Evolutionary conservation across 441 rosid genomes (phyloP).

Genomic region (Manihot esculenta): DNA sequence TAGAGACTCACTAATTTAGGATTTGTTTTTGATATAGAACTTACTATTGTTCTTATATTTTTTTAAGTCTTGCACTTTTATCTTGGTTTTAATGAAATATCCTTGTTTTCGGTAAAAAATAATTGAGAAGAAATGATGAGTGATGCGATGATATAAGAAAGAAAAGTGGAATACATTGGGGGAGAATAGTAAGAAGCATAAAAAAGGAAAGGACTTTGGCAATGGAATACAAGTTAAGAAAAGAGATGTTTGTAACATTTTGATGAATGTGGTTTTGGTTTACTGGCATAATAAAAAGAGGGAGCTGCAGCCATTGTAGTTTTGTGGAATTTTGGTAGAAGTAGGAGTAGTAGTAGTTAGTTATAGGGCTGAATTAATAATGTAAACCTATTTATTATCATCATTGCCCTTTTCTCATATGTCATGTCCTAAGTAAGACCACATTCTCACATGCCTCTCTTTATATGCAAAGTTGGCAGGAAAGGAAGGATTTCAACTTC

Average conservation of each 20-base stretch:
- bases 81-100: too few species aligned
- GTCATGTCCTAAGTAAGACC: neutral
- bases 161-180: neutral
- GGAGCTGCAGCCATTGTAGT: neutral
- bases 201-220: neutral
- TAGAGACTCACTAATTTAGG: too few species aligned
- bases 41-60: too few species aligned
- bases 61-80: too few species aligned
- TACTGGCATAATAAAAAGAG: conserved; percentile 3
- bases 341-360: neutral
- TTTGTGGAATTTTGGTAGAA: neutral
- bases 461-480: neutral
- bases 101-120: too few species aligned
- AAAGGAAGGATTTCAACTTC: too few species aligned
- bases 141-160: too few species aligned
- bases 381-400: neutral
- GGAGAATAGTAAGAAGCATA: neutral
- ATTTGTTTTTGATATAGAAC: too few species aligned
- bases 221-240: too few species aligned
- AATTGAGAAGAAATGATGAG: too few species aligned
- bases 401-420: neutral
- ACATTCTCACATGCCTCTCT: neutral
- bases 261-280: neutral
- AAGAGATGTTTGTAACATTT: neutral
- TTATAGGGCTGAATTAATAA: neutral